Evolutionary conservation across 2,329 filamentous ascomycete genomes (phyloP).

Genomic region (Mariannaea sp.): DNA sequence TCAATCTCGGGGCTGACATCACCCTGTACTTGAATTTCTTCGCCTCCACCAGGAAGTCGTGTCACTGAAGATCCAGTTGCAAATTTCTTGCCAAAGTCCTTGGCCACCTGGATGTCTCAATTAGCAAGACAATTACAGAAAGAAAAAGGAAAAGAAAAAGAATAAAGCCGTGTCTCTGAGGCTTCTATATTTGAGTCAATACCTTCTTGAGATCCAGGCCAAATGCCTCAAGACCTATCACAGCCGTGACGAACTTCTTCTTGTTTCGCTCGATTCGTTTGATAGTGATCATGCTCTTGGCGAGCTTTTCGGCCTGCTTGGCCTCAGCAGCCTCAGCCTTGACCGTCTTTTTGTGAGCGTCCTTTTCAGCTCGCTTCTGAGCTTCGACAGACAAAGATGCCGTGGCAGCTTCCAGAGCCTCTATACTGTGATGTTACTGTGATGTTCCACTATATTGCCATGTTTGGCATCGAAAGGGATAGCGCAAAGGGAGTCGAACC

Average conservation of each 20-base stretch:
- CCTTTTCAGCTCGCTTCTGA: conserved; percentile 93
- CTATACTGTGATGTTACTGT: conserved; percentile 47
- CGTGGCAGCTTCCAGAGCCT: conserved; percentile 82
- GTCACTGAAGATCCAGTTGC: conserved; percentile 93
- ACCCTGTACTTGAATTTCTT: conserved; percentile 97
- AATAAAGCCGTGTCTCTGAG: not conserved
- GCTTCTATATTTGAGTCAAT: conserved; percentile 6
- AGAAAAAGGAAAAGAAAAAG: no score
- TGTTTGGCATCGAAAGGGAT: not conserved
- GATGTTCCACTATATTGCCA: conserved; percentile 4
- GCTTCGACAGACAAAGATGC: conserved; percentile 86
- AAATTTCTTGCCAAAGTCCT: conserved; percentile 98
- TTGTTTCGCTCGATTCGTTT: conserved; percentile 99
- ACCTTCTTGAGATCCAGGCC: conserved; percentile 91
- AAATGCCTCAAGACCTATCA: conserved; percentile 89
- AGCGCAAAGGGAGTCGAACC: conserved; percentile 59
- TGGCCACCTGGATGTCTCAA: conserved; percentile 62
- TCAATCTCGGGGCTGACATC: conserved; percentile 94
- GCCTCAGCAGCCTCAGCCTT: conserved; percentile 89
- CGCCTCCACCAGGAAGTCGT: conserved; percentile 80
- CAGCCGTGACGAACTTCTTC: conserved; percentile 92
- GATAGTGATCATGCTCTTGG: conserved; percentile 82
- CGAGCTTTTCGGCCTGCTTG: conserved; percentile 81
- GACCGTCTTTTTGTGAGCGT: conserved; percentile 94
- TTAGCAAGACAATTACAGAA: conserved; percentile 22